Percentiles rank a stretch among this genome's conserved stretches.
Evolutionary conservation across 306 rosid species (phyloP).

Genomic region (Quercus aquifolioides): DNA sequence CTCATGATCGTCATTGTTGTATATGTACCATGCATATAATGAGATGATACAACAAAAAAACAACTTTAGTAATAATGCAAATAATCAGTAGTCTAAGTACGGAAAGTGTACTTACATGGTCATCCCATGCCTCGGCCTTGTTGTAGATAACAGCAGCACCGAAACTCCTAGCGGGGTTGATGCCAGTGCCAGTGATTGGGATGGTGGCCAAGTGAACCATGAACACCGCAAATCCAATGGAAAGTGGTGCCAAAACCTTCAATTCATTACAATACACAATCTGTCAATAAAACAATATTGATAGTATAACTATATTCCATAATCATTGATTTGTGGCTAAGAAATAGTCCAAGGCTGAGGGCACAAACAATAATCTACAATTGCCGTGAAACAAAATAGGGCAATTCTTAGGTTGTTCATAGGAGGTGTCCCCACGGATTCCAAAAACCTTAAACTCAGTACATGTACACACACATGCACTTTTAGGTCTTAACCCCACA

Average conservation of each 20-base stretch:
- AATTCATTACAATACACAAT: background rate
- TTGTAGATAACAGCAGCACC: constrained; percentile 78
- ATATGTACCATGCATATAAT: no score
- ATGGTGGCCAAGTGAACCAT: constrained; percentile 97
- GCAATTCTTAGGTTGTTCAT: no score
- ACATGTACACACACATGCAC: no score
- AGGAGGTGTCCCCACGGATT: no score
- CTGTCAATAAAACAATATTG: constrained; percentile 2
- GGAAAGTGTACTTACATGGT: constrained; percentile 51
- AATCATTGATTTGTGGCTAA: background rate
- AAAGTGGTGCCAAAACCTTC: constrained; percentile 95
- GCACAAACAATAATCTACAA: no score
- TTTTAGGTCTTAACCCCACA: no score
- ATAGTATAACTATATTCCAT: background rate
- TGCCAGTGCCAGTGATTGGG: constrained; percentile 89
- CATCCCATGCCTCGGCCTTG: constrained; percentile 61
- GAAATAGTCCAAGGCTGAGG: no score
- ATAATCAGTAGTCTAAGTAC: background rate
- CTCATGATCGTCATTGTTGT: no score
- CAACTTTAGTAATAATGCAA: background rate
- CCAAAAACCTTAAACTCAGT: no score
- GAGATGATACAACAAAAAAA: background rate
- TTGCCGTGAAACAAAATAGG: no score
- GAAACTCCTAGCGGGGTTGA: constrained; percentile 92
- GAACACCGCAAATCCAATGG: constrained; percentile 95